Base-by-base conservation (phyloP, 495 filamentous ascomycete genomes). In the Geoglossum glabrum region DNA sequence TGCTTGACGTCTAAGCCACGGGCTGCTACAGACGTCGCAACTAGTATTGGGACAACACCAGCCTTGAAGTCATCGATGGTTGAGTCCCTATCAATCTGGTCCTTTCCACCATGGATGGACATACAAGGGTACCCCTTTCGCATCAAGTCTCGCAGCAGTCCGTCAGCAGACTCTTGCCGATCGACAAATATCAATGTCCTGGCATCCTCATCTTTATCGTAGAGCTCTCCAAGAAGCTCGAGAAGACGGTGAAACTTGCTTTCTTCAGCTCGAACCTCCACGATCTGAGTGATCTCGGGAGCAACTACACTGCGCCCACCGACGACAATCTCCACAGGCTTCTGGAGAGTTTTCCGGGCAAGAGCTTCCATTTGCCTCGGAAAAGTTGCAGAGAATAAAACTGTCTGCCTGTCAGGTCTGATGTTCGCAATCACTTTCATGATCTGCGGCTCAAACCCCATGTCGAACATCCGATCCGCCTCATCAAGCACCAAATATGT, bases 381-480 rank as follows among this genome's bases (percentile, higher is more conserved):
- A 72, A 97, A 94, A 0, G 93, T 99, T 11, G 59, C 52, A 7
- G 59, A 97, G 68, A 97, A 97, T 21, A 97, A 73, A 21, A 97
- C 87, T 0, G 88, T 95, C 67, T 99, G 93, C 17, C 86, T 81
- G 64, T 96, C 82, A 0, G 92, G 89, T 46, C 93, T 83, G 60
- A 94, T 83, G 64, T 92, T 95, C 60, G 76, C 79, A 63, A 97
- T 78, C 57, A 99, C 90, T 68, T 94, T 96, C 85, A 90, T 92
- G 50, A 99, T 88, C 64, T 97, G 93, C 0, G 90, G 90, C 68
- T 95, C 90, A 60, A 99, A 97, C 5, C 93, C 93, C 93, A 99
- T 96, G 67, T 99, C 93, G 63, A 96, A 97, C 93, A 99, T 99
- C 47, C 93, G 83, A 64, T 99, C 93, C 21, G 93, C 93, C 68